Conservation (phyloP, 495 filamentous ascomycete species). For the Margaritispora aquatica region DNA sequence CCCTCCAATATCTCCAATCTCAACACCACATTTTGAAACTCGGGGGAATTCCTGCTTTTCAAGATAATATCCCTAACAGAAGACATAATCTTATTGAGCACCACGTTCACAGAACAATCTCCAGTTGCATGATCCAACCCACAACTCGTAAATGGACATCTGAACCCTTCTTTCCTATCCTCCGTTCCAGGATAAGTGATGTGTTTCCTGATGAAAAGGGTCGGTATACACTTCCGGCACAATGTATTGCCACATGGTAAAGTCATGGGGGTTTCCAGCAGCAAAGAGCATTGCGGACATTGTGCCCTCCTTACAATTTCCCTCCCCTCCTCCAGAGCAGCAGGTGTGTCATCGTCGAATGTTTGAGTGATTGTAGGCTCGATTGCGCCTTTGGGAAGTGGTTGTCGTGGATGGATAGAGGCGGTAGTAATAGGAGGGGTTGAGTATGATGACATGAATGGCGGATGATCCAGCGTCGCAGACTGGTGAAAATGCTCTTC, state of each 20-base stretch:
- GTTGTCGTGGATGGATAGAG: background rate
- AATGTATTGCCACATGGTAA: constrained; percentile 79
- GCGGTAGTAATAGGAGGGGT: constrained; percentile 6
- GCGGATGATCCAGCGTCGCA: constrained; percentile 9
- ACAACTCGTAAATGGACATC: constrained; percentile 66
- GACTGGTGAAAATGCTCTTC: background rate
- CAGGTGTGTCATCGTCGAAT: constrained; percentile 23
- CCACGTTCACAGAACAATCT: constrained; percentile 74
- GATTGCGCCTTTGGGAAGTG: constrained; percentile 2
- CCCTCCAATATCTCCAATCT: constrained; percentile 34
- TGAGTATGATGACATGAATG: constrained; percentile 20
- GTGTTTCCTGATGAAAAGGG: constrained; percentile 50
- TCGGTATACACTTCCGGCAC: constrained; percentile 70
- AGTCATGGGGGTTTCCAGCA: constrained; percentile 61
- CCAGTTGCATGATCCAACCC: constrained; percentile 62
- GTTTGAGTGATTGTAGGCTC: constrained; percentile 14
- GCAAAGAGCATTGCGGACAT: constrained; percentile 67
- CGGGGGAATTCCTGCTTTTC: constrained; percentile 24
- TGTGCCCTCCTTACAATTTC: constrained; percentile 65
- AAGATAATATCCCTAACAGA: constrained; percentile 43
- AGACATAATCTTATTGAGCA: constrained; percentile 57
- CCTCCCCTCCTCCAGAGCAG: constrained; percentile 43
- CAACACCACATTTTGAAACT: constrained; percentile 24
- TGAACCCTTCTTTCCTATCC: constrained; percentile 59
- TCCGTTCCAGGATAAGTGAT: constrained; percentile 68